These are phyloP conservation scores for Bipolaris gigantea DNA, from an alignment of 2,329 filamentous ascomycete genomes.

Conservation along the genomic window DNA sequence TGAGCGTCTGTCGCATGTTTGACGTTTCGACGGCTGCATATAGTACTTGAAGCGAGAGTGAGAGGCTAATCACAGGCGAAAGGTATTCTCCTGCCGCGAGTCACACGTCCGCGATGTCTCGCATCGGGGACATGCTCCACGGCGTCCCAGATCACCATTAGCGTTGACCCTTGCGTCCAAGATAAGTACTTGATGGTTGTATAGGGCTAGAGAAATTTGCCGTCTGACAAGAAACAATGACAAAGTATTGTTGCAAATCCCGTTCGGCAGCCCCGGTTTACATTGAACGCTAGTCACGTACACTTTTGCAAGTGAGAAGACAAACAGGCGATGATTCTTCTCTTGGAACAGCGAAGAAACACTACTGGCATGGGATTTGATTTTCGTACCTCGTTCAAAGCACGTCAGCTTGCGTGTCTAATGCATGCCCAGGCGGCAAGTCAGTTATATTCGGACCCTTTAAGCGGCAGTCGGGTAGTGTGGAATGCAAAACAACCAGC, in stretches of 20 bases:
- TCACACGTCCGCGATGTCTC: neutral
- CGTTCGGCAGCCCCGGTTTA: neutral
- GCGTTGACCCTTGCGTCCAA: conserved; percentile 3
- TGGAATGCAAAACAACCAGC: neutral
- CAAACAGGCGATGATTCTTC: neutral
- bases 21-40: conserved; percentile 3
- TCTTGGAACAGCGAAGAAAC: neutral
- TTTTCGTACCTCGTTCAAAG: neutral
- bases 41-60: neutral
- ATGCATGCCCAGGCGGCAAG: neutral
- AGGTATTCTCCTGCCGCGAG: neutral
- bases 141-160: conserved; percentile 4
- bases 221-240: neutral
- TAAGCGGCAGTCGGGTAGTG: neutral
- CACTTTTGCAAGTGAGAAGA: neutral
- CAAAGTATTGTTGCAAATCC: neutral
- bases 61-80: neutral
- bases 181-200: neutral
- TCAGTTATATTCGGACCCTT: neutral
- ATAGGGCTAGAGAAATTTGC: neutral
- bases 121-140: conserved; percentile 3
- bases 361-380: neutral
- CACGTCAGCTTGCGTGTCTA: neutral
- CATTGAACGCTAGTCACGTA: neutral
- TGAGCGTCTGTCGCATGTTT: neutral